Base-by-base conservation (phyloP, 2,329 filamentous ascomycete species). In the Aureobasidium sp. region DNA sequence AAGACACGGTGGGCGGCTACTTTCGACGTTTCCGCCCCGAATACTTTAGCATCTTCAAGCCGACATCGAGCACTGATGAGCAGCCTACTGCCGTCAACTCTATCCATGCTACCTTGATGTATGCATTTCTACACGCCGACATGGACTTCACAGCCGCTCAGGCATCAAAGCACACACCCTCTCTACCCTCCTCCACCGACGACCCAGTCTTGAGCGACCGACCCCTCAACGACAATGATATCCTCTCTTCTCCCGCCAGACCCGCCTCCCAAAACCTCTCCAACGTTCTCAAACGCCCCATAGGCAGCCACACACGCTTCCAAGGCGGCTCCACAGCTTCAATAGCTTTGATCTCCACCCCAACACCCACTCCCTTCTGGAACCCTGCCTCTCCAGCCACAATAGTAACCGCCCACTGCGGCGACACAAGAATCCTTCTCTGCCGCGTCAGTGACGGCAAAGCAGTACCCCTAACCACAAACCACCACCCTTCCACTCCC, bases 271-370 rank as follows among this genome's bases (percentile, higher is more conserved):
- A 74, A 59, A 74, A 74, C 30, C 66, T 74, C 7, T 66, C 65
- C 30, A 61, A 62, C 13, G 74, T 75, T 3, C 14, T 85, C 78
- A 2, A 80, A 78, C 37, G 81, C 81, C 69, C 79, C 34, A 93
- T 96, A 64, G 90, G 91, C 34, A 90, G 90, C 9, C 64, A 63
- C 29, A 85, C 81, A 32, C 88, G 91, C 63, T 97, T 97, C 79
- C 90, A 92, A 70, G 94, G 94, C 63, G 94, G 94, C 62, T 96
- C 91, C 59, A 99, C 94, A 1, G 92, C 90, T 44, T 96, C 91
- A 21, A 79, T 97, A 21, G 92, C 87, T 1, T 82, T 99, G 70
- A 91, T 99, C 61, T 96, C 91, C 0, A 97, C 94, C 0, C 91
- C 93, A 0, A 95, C 91, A 0, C 87, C 92, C 0, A 88, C 88